Evolutionary conservation across 495 filamentous ascomycete genomes (phyloP).

Genomic region (Penicillium parvum): DNA sequence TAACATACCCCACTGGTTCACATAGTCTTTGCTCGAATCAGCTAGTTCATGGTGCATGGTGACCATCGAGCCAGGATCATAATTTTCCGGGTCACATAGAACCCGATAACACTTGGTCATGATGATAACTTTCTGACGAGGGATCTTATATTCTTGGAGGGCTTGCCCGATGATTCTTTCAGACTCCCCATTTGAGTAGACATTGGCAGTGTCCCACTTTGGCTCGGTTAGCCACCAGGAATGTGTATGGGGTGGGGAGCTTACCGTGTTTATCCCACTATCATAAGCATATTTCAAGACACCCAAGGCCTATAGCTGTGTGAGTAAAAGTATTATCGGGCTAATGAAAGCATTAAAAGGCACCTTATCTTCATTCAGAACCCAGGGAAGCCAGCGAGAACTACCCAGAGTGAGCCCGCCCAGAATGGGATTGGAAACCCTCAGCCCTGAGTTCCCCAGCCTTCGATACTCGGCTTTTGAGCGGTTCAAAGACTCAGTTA

Average conservation of each 20-base stretch:
- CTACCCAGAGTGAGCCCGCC: conserved; percentile 60
- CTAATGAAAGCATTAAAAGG: too few relatives aligned
- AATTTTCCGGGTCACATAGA: background rate
- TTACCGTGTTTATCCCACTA: conserved; percentile 54
- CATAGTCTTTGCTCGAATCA: conserved; percentile 27
- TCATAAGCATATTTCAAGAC: conserved; percentile 63
- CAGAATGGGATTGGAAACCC: conserved; percentile 58
- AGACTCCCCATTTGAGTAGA: conserved; percentile 61
- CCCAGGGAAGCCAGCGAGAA: conserved; percentile 51
- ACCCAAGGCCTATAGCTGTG: too few relatives aligned
- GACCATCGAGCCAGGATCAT: background rate
- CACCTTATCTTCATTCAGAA: conserved; percentile 55
- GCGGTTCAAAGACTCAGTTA: too few relatives aligned
- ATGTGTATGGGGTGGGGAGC: too few relatives aligned
- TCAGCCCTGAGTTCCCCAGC: conserved; percentile 42
- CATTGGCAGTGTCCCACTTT: conserved; percentile 46
- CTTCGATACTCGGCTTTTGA: too few relatives aligned
- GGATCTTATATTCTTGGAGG: conserved; percentile 63
- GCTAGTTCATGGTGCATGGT: background rate
- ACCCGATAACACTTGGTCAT: conserved; percentile 56
- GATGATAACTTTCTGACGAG: conserved; percentile 63
- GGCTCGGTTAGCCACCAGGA: too few relatives aligned
- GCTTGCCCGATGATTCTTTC: conserved; percentile 68
- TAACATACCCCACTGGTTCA: conserved; percentile 28
- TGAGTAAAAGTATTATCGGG: too few relatives aligned